Percentiles rank a stretch among this genome's conserved stretches.
These are phyloP conservation scores for Eutypella sp. DNA, from an alignment of 2,329 filamentous ascomycete genomes.

Conservation along the genomic window DNA sequence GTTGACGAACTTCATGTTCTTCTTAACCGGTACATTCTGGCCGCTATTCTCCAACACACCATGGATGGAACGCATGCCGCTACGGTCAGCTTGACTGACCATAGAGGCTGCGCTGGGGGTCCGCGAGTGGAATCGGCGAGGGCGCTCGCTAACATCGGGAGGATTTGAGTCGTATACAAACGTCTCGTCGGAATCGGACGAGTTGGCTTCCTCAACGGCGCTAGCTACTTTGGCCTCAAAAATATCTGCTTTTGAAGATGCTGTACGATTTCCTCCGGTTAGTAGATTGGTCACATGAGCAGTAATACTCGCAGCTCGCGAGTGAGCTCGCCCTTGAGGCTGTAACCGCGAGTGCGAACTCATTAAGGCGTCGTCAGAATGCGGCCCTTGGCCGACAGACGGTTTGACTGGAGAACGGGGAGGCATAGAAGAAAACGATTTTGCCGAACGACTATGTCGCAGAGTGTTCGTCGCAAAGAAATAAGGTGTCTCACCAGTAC, in stretches of 20 bases:
- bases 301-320: slow-evolving; percentile 28
- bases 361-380: slow-evolving; percentile 21
- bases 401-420: slow-evolving; percentile 30
- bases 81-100: slow-evolving; percentile 63
- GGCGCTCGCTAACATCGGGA: slow-evolving; percentile 58
- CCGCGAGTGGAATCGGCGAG: slow-evolving; percentile 81
- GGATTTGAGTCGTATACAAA: slow-evolving; percentile 99
- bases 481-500: slow-evolving; percentile 59
- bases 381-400: slow-evolving; percentile 28
- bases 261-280: slow-evolving; percentile 45
- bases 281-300: slow-evolving; percentile 40
- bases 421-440: slow-evolving; percentile 29
- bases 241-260: slow-evolving; percentile 92
- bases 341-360: slow-evolving; percentile 18
- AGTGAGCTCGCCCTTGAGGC: slow-evolving; percentile 5
- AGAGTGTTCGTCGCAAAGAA: slow-evolving; percentile 26
- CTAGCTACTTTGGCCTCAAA: slow-evolving; percentile 97
- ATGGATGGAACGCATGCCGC: slow-evolving; percentile 58
- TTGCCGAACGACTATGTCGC: slow-evolving; percentile 37
- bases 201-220: slow-evolving; percentile 92
- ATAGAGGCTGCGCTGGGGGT: slow-evolving; percentile 91
- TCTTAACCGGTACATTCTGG: slow-evolving; percentile 61
- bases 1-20: slow-evolving; percentile 95
- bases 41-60: slow-evolving; percentile 57
- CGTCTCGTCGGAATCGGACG: slow-evolving; percentile 95